Evolutionary conservation across 192 early-diverging fungal genomes (phyloP).

Genomic region (Backusella macrospora): DNA sequence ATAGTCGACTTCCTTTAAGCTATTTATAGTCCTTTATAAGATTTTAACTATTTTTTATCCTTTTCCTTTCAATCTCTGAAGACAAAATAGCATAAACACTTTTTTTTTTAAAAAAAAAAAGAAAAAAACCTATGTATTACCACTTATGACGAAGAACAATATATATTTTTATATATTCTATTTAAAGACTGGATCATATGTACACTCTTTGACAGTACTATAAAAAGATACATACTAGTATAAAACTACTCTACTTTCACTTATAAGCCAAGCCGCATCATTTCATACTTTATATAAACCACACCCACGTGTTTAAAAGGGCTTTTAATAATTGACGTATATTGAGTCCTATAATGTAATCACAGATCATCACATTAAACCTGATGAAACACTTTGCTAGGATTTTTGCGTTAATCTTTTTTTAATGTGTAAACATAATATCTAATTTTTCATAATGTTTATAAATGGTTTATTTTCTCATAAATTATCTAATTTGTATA

Average conservation of each 20-base stretch:
- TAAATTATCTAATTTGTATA: constrained; percentile 2
- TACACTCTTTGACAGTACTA: constrained; percentile 5
- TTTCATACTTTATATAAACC: not conserved
- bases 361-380: not conserved
- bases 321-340: not conserved
- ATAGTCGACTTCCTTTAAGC: not conserved
- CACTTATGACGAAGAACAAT: not conserved
- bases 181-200: constrained; percentile 5
- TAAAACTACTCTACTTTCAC: not conserved
- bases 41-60: not conserved
- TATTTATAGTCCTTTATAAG: constrained; percentile 6
- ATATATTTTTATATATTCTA: not conserved
- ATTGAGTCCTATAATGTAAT: not conserved
- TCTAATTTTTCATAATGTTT: not conserved
- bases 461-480: constrained; percentile 4
- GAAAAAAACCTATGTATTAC: not conserved
- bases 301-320: not conserved
- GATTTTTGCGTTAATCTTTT: not conserved
- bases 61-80: constrained; percentile 4
- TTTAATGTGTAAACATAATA: not conserved
- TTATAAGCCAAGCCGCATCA: not conserved
- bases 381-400: not conserved
- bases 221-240: not conserved
- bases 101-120: not conserved
- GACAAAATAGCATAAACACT: not conserved